Evolutionary conservation across 202 grass and related monocot species (phyloP), one percentile per base, ranked within the genome.

Genomic region (Digitaria exilis): DNA sequence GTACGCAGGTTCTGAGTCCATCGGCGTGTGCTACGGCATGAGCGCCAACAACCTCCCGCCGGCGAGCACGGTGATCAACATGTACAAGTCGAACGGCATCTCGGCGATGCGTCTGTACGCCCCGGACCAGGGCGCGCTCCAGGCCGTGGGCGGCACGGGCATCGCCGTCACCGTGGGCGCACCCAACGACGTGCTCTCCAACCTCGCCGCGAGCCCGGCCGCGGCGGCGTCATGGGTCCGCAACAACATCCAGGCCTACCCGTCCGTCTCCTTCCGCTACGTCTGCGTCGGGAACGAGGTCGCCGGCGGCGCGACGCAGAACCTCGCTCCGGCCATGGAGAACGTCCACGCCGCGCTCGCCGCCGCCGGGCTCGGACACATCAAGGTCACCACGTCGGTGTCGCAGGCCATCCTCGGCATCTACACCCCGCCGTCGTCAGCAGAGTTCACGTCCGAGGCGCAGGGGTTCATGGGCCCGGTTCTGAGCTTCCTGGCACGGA

Each of bases 21-120:
- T 97, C 48, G 94, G 94, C 0, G 69, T 97, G 48, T 94, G 92
- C 88, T 94, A 94, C 30, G 94, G 92, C 43, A 90, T 97, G 94
- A 81, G 82, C 64, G 92, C 45, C 6, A 73, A 91, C 86, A 82
- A 97, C 71, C 81, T 97, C 16, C 92, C 90, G 5, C 5, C 83
- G 16, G 69, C 83, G 13, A 70, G 55, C 22, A 65, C 78, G 4
- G 94, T 97, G 8, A 49, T 97, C 13, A 16, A 48, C 44, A 81
- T 97, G 64, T 97, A 75, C 78, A 71, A 77, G 21, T 48, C 75
- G 5, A 42, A 84, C 48, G 70, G 81, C 58, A 89, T 97, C 83
- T 56, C 10, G 0, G 32, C 52, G 21, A 89, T 97, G 82, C 85
- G 92, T 0, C 75, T 97, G 25, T 97, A 92, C 64, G 50, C 80